These are phyloP conservation scores for Sutorius australiensis DNA, from an alignment of 768 basidiomycete species.

Conservation along the genomic window DNA sequence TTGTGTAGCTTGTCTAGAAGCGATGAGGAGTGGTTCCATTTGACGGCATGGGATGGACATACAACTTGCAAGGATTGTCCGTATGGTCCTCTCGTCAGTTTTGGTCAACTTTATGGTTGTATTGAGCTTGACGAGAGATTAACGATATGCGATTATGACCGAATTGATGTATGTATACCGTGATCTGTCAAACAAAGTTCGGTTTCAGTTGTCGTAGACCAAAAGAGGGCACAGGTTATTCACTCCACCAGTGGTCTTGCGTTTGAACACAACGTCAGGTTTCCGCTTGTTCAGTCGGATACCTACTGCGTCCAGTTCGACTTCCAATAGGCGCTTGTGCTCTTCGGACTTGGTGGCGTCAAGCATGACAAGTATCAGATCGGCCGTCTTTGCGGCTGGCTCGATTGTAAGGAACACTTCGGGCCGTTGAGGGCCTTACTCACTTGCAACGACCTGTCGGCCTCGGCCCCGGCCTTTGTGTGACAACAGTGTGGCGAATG, in stretches of 20 bases:
- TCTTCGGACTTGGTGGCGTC: slow-evolving; percentile 93
- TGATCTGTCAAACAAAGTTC: slow-evolving; percentile 50
- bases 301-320: slow-evolving; percentile 94
- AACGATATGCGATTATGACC: neutral
- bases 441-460: slow-evolving; percentile 92
- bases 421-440: slow-evolving; percentile 13
- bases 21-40: slow-evolving; percentile 6
- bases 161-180: slow-evolving; percentile 37
- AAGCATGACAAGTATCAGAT: slow-evolving; percentile 90
- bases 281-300: slow-evolving; percentile 87
- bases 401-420: slow-evolving; percentile 6
- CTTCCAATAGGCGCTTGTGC: slow-evolving; percentile 82
- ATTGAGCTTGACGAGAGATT: slow-evolving; percentile 53
- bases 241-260: slow-evolving; percentile 88
- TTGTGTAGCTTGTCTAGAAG: slow-evolving; percentile 79
- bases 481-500: neutral
- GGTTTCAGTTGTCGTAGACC: neutral
- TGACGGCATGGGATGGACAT: slow-evolving; percentile 23
- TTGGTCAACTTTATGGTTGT: slow-evolving; percentile 90
- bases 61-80: slow-evolving; percentile 89
- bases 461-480: slow-evolving; percentile 77
- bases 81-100: slow-evolving; percentile 93
- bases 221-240: slow-evolving; percentile 25
- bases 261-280: slow-evolving; percentile 95
- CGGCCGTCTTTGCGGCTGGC: slow-evolving; percentile 81